Percentiles rank a stretch among this genome's conserved stretches.
These are phyloP conservation scores for Epichloe baconii DNA, from an alignment of 2,329 filamentous ascomycete genomes.

Conservation along the genomic window DNA sequence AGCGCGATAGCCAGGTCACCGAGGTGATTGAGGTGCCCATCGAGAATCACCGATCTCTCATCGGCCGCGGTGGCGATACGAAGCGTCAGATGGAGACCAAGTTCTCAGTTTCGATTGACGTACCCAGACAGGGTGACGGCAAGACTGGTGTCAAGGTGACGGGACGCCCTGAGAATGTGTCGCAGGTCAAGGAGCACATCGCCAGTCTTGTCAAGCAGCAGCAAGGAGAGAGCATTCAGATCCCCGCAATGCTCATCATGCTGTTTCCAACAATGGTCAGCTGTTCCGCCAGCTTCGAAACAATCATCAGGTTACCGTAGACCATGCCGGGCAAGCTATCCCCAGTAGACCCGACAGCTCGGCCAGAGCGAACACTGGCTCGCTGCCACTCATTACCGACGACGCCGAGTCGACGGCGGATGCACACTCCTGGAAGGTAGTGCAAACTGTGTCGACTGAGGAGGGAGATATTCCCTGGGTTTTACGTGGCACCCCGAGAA, in stretches of 20 bases:
- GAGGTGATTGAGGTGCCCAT: slow-evolving; percentile 70
- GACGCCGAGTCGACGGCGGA: slow-evolving; percentile 52
- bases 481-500: slow-evolving; percentile 68
- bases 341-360: slow-evolving; percentile 54
- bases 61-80: slow-evolving; percentile 81
- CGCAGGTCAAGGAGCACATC: slow-evolving; percentile 80
- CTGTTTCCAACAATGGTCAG: slow-evolving; percentile 74
- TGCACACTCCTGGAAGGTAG: slow-evolving; percentile 71
- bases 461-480: slow-evolving; percentile 79
- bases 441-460: slow-evolving; percentile 48
- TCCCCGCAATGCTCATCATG: slow-evolving; percentile 72
- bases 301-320: slow-evolving; percentile 78
- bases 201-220: slow-evolving; percentile 67
- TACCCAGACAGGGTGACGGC: slow-evolving; percentile 77
- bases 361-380: slow-evolving; percentile 42
- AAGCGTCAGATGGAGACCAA: slow-evolving; percentile 75
- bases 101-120: slow-evolving; percentile 77
- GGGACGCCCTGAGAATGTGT: slow-evolving; percentile 65
- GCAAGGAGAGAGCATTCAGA: slow-evolving; percentile 73
- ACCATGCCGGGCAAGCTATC: slow-evolving; percentile 70
- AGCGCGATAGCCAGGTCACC: slow-evolving; percentile 71
- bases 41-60: slow-evolving; percentile 81
- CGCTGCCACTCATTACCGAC: slow-evolving; percentile 87
- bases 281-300: slow-evolving; percentile 86
- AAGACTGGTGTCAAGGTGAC: slow-evolving; percentile 77